Evolutionary conservation across 108 stramenopile species (phyloP), one percentile per base, ranked within the genome.

Genomic region (Cyclostephanos tholiformis): DNA sequence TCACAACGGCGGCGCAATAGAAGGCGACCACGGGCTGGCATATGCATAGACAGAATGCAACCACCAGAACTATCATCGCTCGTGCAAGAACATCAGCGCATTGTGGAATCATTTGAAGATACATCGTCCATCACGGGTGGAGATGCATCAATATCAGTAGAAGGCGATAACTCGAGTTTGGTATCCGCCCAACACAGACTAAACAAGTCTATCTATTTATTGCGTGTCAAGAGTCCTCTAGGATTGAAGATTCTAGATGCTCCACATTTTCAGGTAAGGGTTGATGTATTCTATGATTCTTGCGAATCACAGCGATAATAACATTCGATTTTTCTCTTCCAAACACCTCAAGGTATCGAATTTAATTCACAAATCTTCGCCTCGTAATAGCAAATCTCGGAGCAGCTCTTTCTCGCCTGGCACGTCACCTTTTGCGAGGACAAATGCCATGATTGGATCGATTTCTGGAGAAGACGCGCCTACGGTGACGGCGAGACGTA

Each of bases 221-320:
- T 92, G 82, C 72, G 87, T 70, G 94, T 91, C 6, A 86, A 83
- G 60, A 89, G 90, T 41, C 91, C 91, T 10, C 53, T 79, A 14
- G 94, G 94, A 17, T 79, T 95, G 36, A 91, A 91, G 66, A 92
- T 95, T 58, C 68, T 95, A 44, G 94, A 95, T 81, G 88, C 91
- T 43, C 90, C 91, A 26, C 90, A 95, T 38, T 91, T 91, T 80
- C 94, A 95, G 74, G 75, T 76, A 32, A 17, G 65, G 30, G 1
- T 10, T 29, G 25, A 64, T 57, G 3, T 26, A 0, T 29, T 2
- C 27, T 51, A 41, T 10, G 32, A 27, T 50, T 46, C 3, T 63
- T 72, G 29, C 16, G 44, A 53, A 49, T 32, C 13, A 20, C 19
- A 13, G 20, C 14, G 41, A 43, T 29, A 9, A 26, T 26, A 57